Evolutionary conservation across 495 filamentous ascomycete genomes (phyloP), one percentile per base, ranked within the genome.

Genomic region (Talaromyces ruber): DNA sequence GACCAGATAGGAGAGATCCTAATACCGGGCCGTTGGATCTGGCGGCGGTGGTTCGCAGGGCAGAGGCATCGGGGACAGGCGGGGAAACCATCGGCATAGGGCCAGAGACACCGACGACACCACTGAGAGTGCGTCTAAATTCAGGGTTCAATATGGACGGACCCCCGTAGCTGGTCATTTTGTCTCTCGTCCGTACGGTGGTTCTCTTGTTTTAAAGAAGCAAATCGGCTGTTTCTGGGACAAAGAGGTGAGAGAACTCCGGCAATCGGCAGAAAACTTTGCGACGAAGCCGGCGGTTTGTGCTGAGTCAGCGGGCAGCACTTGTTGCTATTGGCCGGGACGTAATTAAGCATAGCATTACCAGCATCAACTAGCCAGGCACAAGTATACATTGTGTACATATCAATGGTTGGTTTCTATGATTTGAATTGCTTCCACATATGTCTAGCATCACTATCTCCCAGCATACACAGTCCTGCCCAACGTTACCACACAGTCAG

Each of bases 201-300:
- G 26, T 21, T 18, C 9, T 29, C 1, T 30, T 18, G 11, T 30
- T n/a, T 29, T 28, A 58, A 29, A 26, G n/a, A 29, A 7, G 8
- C 16, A 37, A 58, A 57, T 57, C 24, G 29, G 26, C 54, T 30
- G 54, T 47, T 47, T 45, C n/a, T 18, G 43, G 39, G 43, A 47
- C 43, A 47, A 9, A 47, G 43, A 18, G n/a, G 12, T 22, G 54
- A n/a, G 8, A 2, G 21, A 30, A 34, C 52, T 62, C 76, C 77
- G 77, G 74, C 77, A 78, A 78, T 79, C 77, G 77, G 77, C 69
- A 72, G 71, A 76, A 74, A 62, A 58, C 21, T 55, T 55, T 62
- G 7, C 29, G 51, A 50, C 43, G 50, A 55, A 52, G 21, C 24
- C 60, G 60, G 50, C 60, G 24, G 26, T 60, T 60, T 52, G 24